phyloP scores from a whole-genome alignment of 1,139 yeast genomes.

The Hemisphaericaspora lyxosophila region DNA sequence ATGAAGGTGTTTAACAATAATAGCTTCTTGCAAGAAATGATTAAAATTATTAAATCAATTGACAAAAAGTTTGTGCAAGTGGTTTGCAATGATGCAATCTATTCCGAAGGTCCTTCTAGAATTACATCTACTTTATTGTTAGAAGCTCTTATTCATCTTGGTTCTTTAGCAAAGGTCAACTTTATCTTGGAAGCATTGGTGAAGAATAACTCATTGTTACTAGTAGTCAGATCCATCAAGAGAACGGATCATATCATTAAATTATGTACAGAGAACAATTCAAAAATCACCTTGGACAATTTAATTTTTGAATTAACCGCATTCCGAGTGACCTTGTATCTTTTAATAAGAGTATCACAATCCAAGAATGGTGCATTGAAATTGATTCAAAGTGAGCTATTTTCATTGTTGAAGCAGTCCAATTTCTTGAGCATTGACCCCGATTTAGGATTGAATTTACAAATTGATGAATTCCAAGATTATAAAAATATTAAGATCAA shows the following conservation, averaged over 20 bases:
- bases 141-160: constrained; percentile 66
- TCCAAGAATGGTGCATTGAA: constrained; percentile 75
- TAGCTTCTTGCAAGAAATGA: constrained; percentile 44
- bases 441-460: constrained; percentile 65
- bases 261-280: constrained; percentile 31
- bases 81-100: constrained; percentile 74
- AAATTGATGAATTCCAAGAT: constrained; percentile 24
- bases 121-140: constrained; percentile 74
- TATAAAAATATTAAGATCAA: constrained; percentile 29
- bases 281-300: constrained; percentile 47
- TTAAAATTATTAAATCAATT: constrained; percentile 53
- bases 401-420: constrained; percentile 59
- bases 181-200: constrained; percentile 61
- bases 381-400: constrained; percentile 70
- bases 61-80: constrained; percentile 64
- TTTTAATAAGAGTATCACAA: constrained; percentile 73
- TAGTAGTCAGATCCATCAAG: constrained; percentile 65
- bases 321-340: constrained; percentile 67
- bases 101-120: constrained; percentile 76
- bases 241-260: constrained; percentile 65
- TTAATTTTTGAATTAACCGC: constrained; percentile 72
- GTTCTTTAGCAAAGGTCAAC: constrained; percentile 50
- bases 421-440: constrained; percentile 69
- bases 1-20: constrained; percentile 47
- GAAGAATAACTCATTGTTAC: constrained; percentile 62